Evolutionary conservation across 495 filamentous ascomycete species (phyloP), one percentile per base, ranked within the genome.

Genomic region (Podospora conica): DNA sequence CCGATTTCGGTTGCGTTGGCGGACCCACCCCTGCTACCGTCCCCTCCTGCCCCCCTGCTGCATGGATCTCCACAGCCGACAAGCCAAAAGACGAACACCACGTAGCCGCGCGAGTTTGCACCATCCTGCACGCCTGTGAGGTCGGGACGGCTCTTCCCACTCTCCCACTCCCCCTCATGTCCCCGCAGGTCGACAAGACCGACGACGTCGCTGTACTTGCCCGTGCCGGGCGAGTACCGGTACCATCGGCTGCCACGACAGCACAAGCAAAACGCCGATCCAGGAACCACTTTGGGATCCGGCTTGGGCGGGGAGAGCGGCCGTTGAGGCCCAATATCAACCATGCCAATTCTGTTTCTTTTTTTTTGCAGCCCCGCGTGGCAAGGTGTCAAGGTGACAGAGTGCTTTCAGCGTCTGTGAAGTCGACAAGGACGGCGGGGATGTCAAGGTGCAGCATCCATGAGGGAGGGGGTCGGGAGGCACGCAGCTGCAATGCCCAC

Each of bases 81-180:
- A 72, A 74, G 74, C 76, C 75, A 76, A 71, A 73, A 73, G 76
- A 66, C 72, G 76, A 73, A 76, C 78, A 80, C 78, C 78, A 80
- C 78, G 78, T 80, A 76, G 78, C 78, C 68, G 71, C 69, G 73
- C 71, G 68, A 67, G 59, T 58, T 69, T 70, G 63, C 70, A 73
- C 70, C 72, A 71, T 67, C 69, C 65, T 70, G 63, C 63, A 48
- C 54, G 54, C 57, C 58, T 64, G 59, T 31, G 25, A 56, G 55
- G 64, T 31, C 64, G 53, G 66, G 58, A 65, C 71, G 67, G 69
- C 56, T 71, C 63, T 57, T 60, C 62, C 70, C 69, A 53, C 61
- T 57, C 60, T 67, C 53, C n/a, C n/a, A n/a, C n/a, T 58, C 56
- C 63, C 66, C 25, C 57, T 66, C 29, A 55, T 10, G 65, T 53